Percentiles rank a stretch among this genome's conserved stretches.
These are phyloP conservation scores for Zymoseptoria pseudotritici DNA, from an alignment of 2,329 filamentous ascomycete species.

Conservation along the genomic window DNA sequence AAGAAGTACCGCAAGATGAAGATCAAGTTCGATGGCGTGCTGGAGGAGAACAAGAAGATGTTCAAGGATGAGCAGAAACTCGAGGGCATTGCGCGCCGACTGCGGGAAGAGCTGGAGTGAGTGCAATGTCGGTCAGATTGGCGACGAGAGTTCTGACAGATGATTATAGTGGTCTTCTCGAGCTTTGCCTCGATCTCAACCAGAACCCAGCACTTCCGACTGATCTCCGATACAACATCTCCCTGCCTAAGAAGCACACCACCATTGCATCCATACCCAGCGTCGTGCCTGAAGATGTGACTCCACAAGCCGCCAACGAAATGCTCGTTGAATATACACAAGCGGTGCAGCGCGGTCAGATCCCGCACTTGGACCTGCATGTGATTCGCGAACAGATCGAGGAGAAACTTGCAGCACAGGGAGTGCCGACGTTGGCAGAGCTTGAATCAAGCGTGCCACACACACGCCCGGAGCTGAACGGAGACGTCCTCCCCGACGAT, in stretches of 20 bases:
- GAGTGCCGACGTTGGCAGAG: slow-evolving; percentile 26
- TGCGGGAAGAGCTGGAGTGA: slow-evolving; percentile 90
- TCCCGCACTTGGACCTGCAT: slow-evolving; percentile 26
- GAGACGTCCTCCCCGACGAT: slow-evolving; percentile 27
- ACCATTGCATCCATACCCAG: slow-evolving; percentile 45
- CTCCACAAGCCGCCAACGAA: slow-evolving; percentile 25
- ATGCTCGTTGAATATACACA: slow-evolving; percentile 28
- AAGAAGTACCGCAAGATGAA: slow-evolving; percentile 96
- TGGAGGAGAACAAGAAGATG: slow-evolving; percentile 73
- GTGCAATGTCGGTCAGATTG: slow-evolving; percentile 25
- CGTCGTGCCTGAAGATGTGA: slow-evolving; percentile 38
- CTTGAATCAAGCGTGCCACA: slow-evolving; percentile 38
- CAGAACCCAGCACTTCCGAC: slow-evolving; percentile 49
- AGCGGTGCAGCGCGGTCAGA: slow-evolving; percentile 28
- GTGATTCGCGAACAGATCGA: slow-evolving; percentile 28
- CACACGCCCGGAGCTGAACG: slow-evolving; percentile 18
- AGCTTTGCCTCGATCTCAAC: slow-evolving; percentile 85
- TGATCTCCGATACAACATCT: slow-evolving; percentile 50
- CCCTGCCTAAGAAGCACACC: slow-evolving; percentile 66
- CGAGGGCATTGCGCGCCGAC: slow-evolving; percentile 68
- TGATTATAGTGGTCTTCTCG: slow-evolving; percentile 65
- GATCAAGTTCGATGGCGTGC: slow-evolving; percentile 66
- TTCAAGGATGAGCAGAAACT: slow-evolving; percentile 77
- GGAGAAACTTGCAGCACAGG: slow-evolving; percentile 23
- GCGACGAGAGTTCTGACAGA: slow-evolving; percentile 10